Conservation (phyloP, 2,329 filamentous ascomycete species). For the Onygenales sp. region DNA sequence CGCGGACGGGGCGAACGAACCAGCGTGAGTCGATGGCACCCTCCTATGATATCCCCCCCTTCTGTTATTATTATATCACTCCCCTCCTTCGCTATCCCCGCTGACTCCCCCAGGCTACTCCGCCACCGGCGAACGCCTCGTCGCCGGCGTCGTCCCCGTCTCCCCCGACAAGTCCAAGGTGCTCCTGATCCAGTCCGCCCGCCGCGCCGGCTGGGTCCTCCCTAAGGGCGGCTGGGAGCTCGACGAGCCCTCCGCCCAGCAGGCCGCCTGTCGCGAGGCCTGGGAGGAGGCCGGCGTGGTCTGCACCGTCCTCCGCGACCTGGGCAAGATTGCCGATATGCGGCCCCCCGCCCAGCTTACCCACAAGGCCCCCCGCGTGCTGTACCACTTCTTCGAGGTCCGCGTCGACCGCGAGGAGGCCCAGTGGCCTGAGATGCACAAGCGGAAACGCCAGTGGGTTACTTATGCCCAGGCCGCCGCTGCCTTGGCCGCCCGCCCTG, state of each 20-base stretch:
- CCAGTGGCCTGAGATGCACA: slow-evolving; percentile 90
- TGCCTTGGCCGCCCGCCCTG: slow-evolving; percentile 66
- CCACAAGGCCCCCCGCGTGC: slow-evolving; percentile 56
- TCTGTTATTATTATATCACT: background rate
- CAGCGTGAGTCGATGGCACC: slow-evolving; percentile 33
- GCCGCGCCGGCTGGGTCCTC: slow-evolving; percentile 87
- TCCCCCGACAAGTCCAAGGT: slow-evolving; percentile 80
- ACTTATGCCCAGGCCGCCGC: slow-evolving; percentile 72
- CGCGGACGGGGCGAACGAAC: slow-evolving; percentile 39
- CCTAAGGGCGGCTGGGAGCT: slow-evolving; percentile 97
- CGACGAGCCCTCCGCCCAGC: slow-evolving; percentile 78
- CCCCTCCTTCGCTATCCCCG: background rate
- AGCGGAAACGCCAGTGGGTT: slow-evolving; percentile 85
- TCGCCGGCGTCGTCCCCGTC: slow-evolving; percentile 87
- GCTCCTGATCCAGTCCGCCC: slow-evolving; percentile 84
- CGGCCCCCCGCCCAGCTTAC: slow-evolving; percentile 48
- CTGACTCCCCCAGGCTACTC: slow-evolving; percentile 62
- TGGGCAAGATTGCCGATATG: slow-evolving; percentile 78
- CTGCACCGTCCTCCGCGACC: slow-evolving; percentile 72
- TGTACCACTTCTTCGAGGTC: slow-evolving; percentile 60
- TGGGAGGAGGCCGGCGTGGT: slow-evolving; percentile 97
- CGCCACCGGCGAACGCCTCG: slow-evolving; percentile 81
- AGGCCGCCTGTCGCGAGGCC: slow-evolving; percentile 78
- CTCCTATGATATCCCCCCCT: background rate
- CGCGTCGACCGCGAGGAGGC: slow-evolving; percentile 76